Percentiles rank a stretch among this genome's conserved stretches.
These are phyloP conservation scores for Colletotrichum echinochloae DNA, from an alignment of 2,329 filamentous ascomycete species.

Conservation along the genomic window DNA sequence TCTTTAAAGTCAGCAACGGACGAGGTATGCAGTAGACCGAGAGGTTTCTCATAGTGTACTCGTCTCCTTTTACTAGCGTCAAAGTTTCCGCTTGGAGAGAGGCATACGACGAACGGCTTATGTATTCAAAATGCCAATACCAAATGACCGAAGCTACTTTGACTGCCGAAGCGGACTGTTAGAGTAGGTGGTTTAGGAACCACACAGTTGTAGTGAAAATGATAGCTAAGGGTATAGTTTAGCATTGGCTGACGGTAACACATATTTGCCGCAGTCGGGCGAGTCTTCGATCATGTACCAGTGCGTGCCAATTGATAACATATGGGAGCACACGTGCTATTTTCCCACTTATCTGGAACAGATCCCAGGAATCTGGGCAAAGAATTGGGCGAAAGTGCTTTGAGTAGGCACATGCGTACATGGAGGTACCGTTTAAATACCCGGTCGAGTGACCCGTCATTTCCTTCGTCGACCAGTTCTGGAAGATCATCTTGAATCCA, in stretches of 20 bases:
- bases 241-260: not conserved
- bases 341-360: not conserved
- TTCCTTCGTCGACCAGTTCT: not conserved
- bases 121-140: not conserved
- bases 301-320: not conserved
- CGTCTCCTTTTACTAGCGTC: not conserved
- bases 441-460: not conserved
- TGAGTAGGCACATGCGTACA: not conserved
- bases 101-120: not conserved
- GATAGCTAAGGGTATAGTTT: not conserved
- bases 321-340: not conserved
- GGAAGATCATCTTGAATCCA: constrained; percentile 1
- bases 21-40: not conserved
- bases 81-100: not conserved
- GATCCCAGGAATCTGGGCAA: not conserved
- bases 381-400: not conserved
- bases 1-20: not conserved
- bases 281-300: not conserved
- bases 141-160: not conserved
- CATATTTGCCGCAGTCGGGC: not conserved
- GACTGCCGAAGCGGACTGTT: not conserved
- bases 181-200: not conserved
- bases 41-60: not conserved
- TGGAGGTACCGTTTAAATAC: not conserved
- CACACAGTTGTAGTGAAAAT: not conserved